Percentiles rank a stretch among this genome's conserved stretches.
Conservation (phyloP, 495 filamentous ascomycete genomes). For the Aspergillus biplanus region DNA sequence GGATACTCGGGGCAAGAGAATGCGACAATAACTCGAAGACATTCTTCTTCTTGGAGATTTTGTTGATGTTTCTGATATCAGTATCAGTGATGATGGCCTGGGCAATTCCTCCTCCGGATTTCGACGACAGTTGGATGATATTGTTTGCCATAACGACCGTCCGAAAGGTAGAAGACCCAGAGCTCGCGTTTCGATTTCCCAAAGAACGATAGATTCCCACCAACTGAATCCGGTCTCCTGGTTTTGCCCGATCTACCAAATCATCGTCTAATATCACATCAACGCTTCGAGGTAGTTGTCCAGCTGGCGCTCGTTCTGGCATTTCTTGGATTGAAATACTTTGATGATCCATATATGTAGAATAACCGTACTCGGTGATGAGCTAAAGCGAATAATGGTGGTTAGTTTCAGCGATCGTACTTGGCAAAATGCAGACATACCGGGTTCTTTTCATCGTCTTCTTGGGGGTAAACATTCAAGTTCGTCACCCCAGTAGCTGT, state of each 20-base stretch:
- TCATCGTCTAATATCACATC: slow-evolving; percentile 98
- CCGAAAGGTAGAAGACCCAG: slow-evolving; percentile 87
- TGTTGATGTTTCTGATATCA: slow-evolving; percentile 98
- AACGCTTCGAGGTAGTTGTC: slow-evolving; percentile 94
- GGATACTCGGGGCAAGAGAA: slow-evolving; percentile 96
- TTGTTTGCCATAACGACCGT: slow-evolving; percentile 95
- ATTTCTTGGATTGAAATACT: slow-evolving; percentile 99
- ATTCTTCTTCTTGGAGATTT: slow-evolving; percentile 92
- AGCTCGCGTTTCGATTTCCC: slow-evolving; percentile 88
- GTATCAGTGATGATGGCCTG: slow-evolving; percentile 94
- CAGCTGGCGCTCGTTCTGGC: slow-evolving; percentile 95
- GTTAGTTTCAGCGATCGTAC: not conserved
- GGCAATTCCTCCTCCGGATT: slow-evolving; percentile 92
- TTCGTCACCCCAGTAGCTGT: slow-evolving; percentile 83
- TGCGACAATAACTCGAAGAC: slow-evolving; percentile 94
- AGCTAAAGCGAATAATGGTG: slow-evolving; percentile 49
- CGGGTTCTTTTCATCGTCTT: slow-evolving; percentile 82
- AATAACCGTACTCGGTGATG: slow-evolving; percentile 94
- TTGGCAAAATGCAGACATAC: slow-evolving; percentile 38
- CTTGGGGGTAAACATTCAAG: slow-evolving; percentile 89
- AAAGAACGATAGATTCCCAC: slow-evolving; percentile 93
- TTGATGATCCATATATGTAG: slow-evolving; percentile 95
- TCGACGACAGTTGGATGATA: slow-evolving; percentile 91
- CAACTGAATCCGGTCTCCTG: slow-evolving; percentile 93
- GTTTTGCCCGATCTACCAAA: slow-evolving; percentile 91